Evolutionary conservation across 2,329 filamentous ascomycete genomes (phyloP).

Genomic region (Tothia fuscella): DNA sequence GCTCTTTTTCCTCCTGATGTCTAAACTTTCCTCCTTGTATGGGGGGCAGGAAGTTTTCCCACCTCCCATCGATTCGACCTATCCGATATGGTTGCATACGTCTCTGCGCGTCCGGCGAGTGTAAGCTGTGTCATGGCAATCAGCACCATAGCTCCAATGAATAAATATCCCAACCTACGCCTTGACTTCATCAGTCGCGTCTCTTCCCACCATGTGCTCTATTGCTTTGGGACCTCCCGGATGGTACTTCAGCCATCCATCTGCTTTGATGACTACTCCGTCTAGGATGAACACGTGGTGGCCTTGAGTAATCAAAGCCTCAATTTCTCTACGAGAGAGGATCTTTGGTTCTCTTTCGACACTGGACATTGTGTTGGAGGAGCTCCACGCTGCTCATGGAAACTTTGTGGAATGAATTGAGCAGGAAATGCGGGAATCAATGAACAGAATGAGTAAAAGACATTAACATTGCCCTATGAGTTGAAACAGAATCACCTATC

Average conservation of each 20-base stretch:
- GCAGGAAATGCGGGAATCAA: too few species aligned
- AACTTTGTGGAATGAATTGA: too few species aligned
- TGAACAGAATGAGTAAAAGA: too few species aligned
- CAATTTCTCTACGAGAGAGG: slow-evolving; percentile 50
- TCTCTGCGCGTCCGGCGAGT: slow-evolving; percentile 63
- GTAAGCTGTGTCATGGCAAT: slow-evolving; percentile 45
- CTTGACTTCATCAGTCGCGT: slow-evolving; percentile 89
- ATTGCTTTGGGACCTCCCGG: slow-evolving; percentile 89
- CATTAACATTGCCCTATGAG: too few species aligned
- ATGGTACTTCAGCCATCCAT: slow-evolving; percentile 80
- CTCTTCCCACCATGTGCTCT: slow-evolving; percentile 81
- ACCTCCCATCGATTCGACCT: slow-evolving; percentile 66
- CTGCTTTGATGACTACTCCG: slow-evolving; percentile 70
- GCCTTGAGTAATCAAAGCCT: slow-evolving; percentile 73
- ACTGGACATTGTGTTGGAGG: too few species aligned
- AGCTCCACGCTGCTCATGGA: too few species aligned
- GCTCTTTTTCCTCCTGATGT: slow-evolving; percentile 29
- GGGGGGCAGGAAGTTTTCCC: slow-evolving; percentile 81
- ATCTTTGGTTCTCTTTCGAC: slow-evolving; percentile 1
- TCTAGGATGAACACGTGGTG: slow-evolving; percentile 71
- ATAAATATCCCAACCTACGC: slow-evolving; percentile 46
- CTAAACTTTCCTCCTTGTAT: slow-evolving; percentile 81
- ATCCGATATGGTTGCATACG: slow-evolving; percentile 77
- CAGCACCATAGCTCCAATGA: not conserved
- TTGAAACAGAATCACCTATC: too few species aligned